Base-by-base conservation (phyloP, 106 monocot species). In the Agapanthus africanus region DNA sequence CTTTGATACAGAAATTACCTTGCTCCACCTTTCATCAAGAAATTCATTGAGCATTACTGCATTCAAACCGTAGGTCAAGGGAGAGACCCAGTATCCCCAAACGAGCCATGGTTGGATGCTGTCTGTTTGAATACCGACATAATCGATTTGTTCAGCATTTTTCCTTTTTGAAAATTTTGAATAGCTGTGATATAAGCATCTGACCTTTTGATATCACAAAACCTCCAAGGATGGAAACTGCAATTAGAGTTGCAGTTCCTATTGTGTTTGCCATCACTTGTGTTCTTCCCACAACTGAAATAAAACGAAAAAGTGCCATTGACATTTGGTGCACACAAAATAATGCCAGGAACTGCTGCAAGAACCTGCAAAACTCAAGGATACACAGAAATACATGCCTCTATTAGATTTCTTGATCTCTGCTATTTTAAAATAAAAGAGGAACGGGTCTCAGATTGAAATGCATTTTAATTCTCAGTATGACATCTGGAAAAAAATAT, bases 31-130 rank as follows among this genome's bases (percentile, higher is more conserved):
- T 3, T 72, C 14, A 40, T 87, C 92, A n/a, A 89, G 84, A 67
- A 99, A 89, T 74, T 97, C 92, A 68, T 92, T 99, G 10, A 92
- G 71, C 54, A 86, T 40, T 30, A 92, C 42, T 36, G 92, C 89
- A 79, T 90, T 84, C 77, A 82, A 87, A 19, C 80, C 88, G 67
- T 97, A 97, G 22, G 80, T 92, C 76, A 97, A 76, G 15, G 97
- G 91, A 77, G 97, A 92, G 22, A 39, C 40, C 78, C 84, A 97
- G 60, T 84, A 84, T 1, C 77, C 91, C 91, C 97, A 97, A 9
- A 67, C 74, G 76, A 84, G 78, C 88, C 86, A 92, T 67, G 83
- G 73, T 42, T 79, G 64, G 41, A 92, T 76, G 15, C 39, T 28
- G 11, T 60, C 21, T 46, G 7, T 63, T 63, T 56, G 22, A 56